Conservation (phyloP, 805 yeast species). For the Wickerhamomyces ciferrii region DNA sequence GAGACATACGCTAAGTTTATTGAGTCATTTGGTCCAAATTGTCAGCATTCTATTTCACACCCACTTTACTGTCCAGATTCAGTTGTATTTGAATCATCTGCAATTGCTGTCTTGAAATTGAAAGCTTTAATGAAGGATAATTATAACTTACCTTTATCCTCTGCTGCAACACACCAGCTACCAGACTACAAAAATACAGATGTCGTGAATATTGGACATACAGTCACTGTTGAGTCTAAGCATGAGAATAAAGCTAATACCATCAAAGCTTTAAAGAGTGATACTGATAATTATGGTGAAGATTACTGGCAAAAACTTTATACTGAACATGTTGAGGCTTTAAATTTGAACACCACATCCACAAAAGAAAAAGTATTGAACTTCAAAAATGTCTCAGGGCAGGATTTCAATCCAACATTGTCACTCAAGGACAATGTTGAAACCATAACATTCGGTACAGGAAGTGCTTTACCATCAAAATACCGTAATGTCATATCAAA, state of each 20-base stretch:
- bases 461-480: conserved; percentile 83
- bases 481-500: conserved; percentile 83
- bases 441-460: conserved; percentile 81
- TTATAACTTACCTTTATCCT: conserved; percentile 32
- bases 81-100: conserved; percentile 52
- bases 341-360: conserved; percentile 7
- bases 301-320: conserved; percentile 23
- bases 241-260: conserved; percentile 3
- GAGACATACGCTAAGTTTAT: conserved; percentile 45
- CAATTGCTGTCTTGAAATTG: conserved; percentile 48
- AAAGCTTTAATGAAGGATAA: conserved; percentile 42
- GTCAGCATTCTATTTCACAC: conserved; percentile 73
- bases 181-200: conserved; percentile 14
- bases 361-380: conserved; percentile 7
- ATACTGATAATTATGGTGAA: conserved; percentile 1
- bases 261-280: conserved; percentile 1
- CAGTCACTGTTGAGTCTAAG: conserved; percentile 14
- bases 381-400: conserved; percentile 13
- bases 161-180: conserved; percentile 19
- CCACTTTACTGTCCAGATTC: conserved; percentile 55
- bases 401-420: conserved; percentile 4
- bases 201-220: neutral
- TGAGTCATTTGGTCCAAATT: conserved; percentile 42
- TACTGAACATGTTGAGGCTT: conserved; percentile 21
- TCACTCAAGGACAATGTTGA: conserved; percentile 51